phyloP scores from a whole-genome alignment of 1,284 basidiomycete species.

The Macrocystidia cucumis region DNA sequence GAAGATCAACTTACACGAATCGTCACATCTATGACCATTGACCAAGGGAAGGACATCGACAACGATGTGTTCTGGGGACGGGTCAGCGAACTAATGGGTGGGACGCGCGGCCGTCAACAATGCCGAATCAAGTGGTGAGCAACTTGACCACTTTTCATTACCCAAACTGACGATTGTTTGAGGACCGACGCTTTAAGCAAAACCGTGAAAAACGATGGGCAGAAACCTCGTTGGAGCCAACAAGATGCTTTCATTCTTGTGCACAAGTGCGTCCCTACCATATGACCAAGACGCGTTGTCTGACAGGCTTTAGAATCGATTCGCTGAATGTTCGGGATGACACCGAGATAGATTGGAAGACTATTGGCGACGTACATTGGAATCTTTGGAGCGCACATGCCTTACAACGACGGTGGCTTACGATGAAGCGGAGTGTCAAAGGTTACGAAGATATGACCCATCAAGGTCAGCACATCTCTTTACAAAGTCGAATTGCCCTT shows the following conservation, averaged over 20 bases:
- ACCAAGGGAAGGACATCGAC: slow-evolving; percentile 61
- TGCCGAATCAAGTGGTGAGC: slow-evolving; percentile 77
- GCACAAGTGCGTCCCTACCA: slow-evolving; percentile 51
- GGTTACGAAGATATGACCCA: slow-evolving; percentile 74
- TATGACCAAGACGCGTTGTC: slow-evolving; percentile 3
- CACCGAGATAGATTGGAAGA: slow-evolving; percentile 81
- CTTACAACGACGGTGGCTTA: slow-evolving; percentile 69
- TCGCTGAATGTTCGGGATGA: slow-evolving; percentile 69
- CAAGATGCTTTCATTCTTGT: slow-evolving; percentile 73
- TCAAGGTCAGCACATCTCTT: slow-evolving; percentile 37
- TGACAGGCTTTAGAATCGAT: slow-evolving; percentile 44
- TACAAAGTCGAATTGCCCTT: slow-evolving; percentile 8
- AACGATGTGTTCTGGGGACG: slow-evolving; percentile 77
- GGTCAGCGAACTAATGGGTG: slow-evolving; percentile 70
- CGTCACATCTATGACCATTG: slow-evolving; percentile 62
- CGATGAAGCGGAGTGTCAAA: slow-evolving; percentile 67
- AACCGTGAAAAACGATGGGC: slow-evolving; percentile 60
- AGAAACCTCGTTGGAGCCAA: slow-evolving; percentile 63
- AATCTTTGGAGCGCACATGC: slow-evolving; percentile 77
- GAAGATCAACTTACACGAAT: slow-evolving; percentile 64
- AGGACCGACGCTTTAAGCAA: slow-evolving; percentile 74
- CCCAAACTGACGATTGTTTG: not conserved
- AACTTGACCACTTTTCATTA: not conserved
- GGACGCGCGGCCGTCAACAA: slow-evolving; percentile 67
- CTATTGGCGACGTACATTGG: slow-evolving; percentile 63